These are phyloP conservation scores for Crataegus laevigata DNA, from an alignment of 306 rosid genomes.

Conservation along the genomic window DNA sequence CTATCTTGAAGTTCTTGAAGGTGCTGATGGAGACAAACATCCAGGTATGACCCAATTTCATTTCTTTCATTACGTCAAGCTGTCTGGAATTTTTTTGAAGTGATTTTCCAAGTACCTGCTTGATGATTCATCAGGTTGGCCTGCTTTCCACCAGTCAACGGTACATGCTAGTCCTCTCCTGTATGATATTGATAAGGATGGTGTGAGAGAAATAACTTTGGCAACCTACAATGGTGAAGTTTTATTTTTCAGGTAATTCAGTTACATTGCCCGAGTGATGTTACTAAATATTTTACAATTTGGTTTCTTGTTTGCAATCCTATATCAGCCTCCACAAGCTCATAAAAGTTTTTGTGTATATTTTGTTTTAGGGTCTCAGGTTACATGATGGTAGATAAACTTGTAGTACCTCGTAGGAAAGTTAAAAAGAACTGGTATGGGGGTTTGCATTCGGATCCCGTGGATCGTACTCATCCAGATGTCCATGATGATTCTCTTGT, in stretches of 20 bases:
- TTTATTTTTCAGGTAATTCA: slow-evolving; percentile 81
- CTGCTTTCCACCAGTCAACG: slow-evolving; percentile 98
- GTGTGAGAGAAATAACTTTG: slow-evolving; percentile 90
- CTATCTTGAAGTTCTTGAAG: slow-evolving; percentile 94
- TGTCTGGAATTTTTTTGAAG: slow-evolving; percentile 10
- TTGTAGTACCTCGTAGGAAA: slow-evolving; percentile 75
- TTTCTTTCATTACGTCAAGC: not conserved
- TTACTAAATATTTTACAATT: not conserved
- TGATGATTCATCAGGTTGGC: slow-evolving; percentile 76
- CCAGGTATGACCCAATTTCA: slow-evolving; percentile 47
- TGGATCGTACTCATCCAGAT: slow-evolving; percentile 90
- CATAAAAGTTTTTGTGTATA: not conserved
- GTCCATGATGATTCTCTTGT: slow-evolving; percentile 69
- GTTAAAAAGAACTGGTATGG: slow-evolving; percentile 81
- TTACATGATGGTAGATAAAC: slow-evolving; percentile 89
- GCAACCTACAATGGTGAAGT: slow-evolving; percentile 98
- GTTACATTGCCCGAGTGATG: slow-evolving; percentile 5
- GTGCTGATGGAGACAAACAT: slow-evolving; percentile 96
- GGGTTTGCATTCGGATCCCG: slow-evolving; percentile 63
- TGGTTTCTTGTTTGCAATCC: not conserved
- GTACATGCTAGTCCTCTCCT: slow-evolving; percentile 94
- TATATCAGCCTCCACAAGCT: not conserved
- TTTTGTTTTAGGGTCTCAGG: slow-evolving; percentile 74
- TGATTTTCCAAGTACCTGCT: slow-evolving; percentile 5
- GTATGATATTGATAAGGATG: slow-evolving; percentile 97